Evolutionary conservation across 495 filamentous ascomycete species (phyloP).

Genomic region (Talaromyces thailandensis): DNA sequence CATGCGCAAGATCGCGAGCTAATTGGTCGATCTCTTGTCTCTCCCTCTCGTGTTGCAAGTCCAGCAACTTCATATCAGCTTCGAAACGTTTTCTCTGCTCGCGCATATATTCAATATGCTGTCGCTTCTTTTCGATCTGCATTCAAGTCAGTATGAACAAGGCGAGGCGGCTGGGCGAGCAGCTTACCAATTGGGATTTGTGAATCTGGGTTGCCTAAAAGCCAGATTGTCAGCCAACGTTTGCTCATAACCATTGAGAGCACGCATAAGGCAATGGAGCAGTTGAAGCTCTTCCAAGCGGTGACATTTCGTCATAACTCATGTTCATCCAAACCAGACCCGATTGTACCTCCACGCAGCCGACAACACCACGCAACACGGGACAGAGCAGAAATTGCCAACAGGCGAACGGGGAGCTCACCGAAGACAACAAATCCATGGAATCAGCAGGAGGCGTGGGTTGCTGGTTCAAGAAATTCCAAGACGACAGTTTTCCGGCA

Average conservation of each 20-base stretch:
- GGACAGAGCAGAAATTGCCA: not conserved
- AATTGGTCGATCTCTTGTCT: slow-evolving; percentile 76
- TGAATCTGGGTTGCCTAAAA: slow-evolving; percentile 23
- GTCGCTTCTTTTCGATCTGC: slow-evolving; percentile 85
- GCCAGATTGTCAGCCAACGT: slow-evolving; percentile 8
- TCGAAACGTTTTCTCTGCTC: slow-evolving; percentile 81
- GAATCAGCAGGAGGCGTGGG: slow-evolving; percentile 45
- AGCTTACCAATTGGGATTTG: slow-evolving; percentile 35
- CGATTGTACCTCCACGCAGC: not conserved
- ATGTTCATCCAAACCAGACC: not conserved
- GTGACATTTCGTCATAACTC: not conserved
- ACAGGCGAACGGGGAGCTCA: slow-evolving; percentile 21
- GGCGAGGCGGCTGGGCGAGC: not conserved
- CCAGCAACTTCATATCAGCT: slow-evolving; percentile 77
- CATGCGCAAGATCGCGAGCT: slow-evolving; percentile 62
- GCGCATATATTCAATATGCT: slow-evolving; percentile 75
- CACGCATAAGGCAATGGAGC: not conserved
- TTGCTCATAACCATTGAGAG: not conserved
- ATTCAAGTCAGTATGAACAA: not conserved
- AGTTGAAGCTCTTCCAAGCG: not conserved
- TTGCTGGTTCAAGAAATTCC: slow-evolving; percentile 63
- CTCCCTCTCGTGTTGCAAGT: slow-evolving; percentile 69
- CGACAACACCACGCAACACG: not conserved
- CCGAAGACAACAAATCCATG: slow-evolving; percentile 48
- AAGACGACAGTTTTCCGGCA: slow-evolving; percentile 73